Evolutionary conservation across 2,329 filamentous ascomycete genomes (phyloP).

Genomic region (Fusarium foetens): DNA sequence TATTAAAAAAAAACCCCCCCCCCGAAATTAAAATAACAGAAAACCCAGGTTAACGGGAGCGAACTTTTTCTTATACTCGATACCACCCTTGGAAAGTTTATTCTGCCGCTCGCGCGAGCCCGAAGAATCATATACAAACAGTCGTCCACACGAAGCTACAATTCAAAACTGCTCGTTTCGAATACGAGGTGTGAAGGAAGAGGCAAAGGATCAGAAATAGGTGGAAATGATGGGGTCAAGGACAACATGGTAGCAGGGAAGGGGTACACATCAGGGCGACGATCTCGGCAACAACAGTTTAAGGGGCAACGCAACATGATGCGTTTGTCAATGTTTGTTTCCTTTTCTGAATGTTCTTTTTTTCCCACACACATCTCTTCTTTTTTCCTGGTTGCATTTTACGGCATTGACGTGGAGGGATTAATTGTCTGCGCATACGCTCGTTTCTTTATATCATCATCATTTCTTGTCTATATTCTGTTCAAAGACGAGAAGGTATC

Average conservation of each 20-base stretch:
- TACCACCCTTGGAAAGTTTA: constrained; percentile 41
- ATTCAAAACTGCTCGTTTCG: constrained; percentile 8
- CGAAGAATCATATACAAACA: constrained; percentile 35
- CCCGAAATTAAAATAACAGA: not conserved
- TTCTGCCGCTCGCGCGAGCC: constrained; percentile 51
- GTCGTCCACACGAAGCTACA: constrained; percentile 28
- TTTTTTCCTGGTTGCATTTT: constrained; percentile 20
- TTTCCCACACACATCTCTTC: constrained; percentile 22
- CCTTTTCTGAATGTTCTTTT: constrained; percentile 25
- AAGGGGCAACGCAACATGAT: constrained; percentile 25
- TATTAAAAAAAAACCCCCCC: not conserved
- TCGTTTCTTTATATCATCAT: constrained; percentile 30
- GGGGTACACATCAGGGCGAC: constrained; percentile 10
- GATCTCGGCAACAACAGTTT: constrained; percentile 21
- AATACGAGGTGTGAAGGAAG: constrained; percentile 2
- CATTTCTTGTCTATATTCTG: constrained; percentile 23
- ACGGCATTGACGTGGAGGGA: constrained; percentile 27
- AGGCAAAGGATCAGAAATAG: constrained; percentile 8
- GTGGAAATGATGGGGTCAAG: constrained; percentile 10
- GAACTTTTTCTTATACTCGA: constrained; percentile 38
- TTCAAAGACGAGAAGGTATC: constrained; percentile 37
- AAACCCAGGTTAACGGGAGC: constrained; percentile 4
- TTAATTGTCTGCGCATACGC: constrained; percentile 32
- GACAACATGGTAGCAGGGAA: not conserved
- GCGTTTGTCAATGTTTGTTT: constrained; percentile 30